These are phyloP conservation scores for Selenicereus undatus DNA, from an alignment of 148 eudicot species.

Conservation along the genomic window DNA sequence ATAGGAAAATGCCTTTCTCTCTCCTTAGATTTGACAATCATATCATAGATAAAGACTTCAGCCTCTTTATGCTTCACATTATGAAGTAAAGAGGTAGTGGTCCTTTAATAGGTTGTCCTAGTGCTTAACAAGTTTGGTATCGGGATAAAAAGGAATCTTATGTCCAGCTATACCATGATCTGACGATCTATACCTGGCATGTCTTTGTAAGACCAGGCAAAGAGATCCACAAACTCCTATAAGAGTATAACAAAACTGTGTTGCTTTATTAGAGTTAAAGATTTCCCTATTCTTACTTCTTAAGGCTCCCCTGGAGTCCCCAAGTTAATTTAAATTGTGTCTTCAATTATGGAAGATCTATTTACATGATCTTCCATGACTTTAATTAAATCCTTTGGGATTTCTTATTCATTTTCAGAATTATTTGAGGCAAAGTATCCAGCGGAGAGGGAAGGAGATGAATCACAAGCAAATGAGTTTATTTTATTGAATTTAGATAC, in stretches of 20 bases:
- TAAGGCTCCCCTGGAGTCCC: not conserved
- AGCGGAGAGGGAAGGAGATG: too few relatives aligned
- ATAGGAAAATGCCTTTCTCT: not conserved
- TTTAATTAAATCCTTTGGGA: too few relatives aligned
- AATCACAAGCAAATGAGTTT: too few relatives aligned
- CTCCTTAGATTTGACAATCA: not conserved
- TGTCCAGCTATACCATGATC: too few relatives aligned
- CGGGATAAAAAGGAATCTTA: not conserved
- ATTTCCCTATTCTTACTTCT: not conserved
- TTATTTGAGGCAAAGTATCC: too few relatives aligned
- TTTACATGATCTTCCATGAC: too few relatives aligned
- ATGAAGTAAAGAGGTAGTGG: not conserved
- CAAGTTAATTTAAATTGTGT: not conserved
- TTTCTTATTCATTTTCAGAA: too few relatives aligned
- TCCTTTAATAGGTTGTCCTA: not conserved
- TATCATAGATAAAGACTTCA: not conserved
- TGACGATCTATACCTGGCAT: too few relatives aligned
- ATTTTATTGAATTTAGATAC: too few relatives aligned
- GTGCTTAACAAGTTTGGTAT: not conserved
- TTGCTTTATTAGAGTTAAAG: not conserved
- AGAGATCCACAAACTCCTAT: not conserved
- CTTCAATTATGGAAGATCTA: not conserved
- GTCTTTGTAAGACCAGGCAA: not conserved
- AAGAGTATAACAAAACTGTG: not conserved
- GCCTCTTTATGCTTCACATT: not conserved